A percentile compares a stretch with the other conserved stretches of the same genome.
phyloP scores from a whole-genome alignment of 768 basidiomycete species.

The Panus rudis region DNA sequence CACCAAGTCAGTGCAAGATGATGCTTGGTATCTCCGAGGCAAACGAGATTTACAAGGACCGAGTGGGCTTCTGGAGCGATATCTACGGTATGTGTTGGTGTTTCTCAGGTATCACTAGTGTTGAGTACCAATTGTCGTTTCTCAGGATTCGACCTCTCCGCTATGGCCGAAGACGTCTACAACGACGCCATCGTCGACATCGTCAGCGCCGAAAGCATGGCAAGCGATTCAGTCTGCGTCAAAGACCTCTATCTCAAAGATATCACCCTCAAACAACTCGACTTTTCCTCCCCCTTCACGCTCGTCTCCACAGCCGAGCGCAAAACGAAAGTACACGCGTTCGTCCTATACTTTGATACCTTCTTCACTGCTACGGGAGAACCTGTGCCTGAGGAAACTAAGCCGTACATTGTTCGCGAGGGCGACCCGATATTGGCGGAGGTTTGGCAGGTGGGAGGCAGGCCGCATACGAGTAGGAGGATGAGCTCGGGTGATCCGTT shows the following conservation, averaged over 20 bases:
- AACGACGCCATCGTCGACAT: slow-evolving; percentile 84
- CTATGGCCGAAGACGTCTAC: slow-evolving; percentile 70
- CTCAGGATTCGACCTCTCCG: slow-evolving; percentile 80
- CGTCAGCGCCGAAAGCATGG: slow-evolving; percentile 54
- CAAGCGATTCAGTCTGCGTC: slow-evolving; percentile 56
- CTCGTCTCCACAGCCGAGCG: slow-evolving; percentile 58
- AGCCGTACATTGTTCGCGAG: slow-evolving; percentile 43
- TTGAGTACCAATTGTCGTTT: background rate
- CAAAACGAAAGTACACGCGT: slow-evolving; percentile 62
- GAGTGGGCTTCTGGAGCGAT: slow-evolving; percentile 84
- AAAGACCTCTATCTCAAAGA: slow-evolving; percentile 73
- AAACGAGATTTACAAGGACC: slow-evolving; percentile 68
- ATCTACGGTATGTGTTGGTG: slow-evolving; percentile 68
- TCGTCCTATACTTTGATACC: slow-evolving; percentile 92
- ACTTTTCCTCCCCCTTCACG: slow-evolving; percentile 73
- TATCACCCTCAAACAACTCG: slow-evolving; percentile 62
- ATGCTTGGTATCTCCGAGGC: slow-evolving; percentile 80
- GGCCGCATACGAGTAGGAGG: slow-evolving; percentile 50
- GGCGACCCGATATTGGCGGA: slow-evolving; percentile 62
- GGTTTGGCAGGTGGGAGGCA: slow-evolving; percentile 73
- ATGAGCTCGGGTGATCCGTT: slow-evolving; percentile 43
- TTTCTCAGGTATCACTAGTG: background rate
- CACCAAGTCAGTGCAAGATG: slow-evolving; percentile 84
- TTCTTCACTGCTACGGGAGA: slow-evolving; percentile 70
- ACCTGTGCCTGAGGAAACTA: slow-evolving; percentile 42